Evolutionary conservation across 345 rosid genomes (phyloP), one percentile per base, ranked within the genome.

Genomic region (Citrus sp.): DNA sequence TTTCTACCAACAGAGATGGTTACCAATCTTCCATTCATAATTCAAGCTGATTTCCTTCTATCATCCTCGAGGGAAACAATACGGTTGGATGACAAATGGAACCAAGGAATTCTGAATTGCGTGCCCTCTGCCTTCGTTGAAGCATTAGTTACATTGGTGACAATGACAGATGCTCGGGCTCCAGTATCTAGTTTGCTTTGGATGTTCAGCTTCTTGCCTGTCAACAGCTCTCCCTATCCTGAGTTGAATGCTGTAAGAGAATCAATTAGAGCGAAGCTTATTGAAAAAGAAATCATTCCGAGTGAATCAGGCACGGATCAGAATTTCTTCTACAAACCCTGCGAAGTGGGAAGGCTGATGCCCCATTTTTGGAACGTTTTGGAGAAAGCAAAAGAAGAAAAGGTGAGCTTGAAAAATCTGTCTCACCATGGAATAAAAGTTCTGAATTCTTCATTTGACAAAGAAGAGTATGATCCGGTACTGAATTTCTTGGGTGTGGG

Each of bases 1-100:
- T 93, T 88, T 80, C 93, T 93, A 68, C 98, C 98, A 0, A 93
- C 98, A 0, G 96, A 91, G 80, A 91, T 91, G 96, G 87, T 90
- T 42, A 92, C 94, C 0, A 83, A 86, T 79, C 87, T 93, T 16
- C 92, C 94, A 0, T 92, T 92, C 71, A 87, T 93, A 4, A 88
- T 93, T 7, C 96, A 93, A 73, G 92, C 91, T 0, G 94, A 93
- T 78, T 93, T 93, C 61, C 79, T 92, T 62, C 80, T 93, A 2
- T 81, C 89, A 2, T 93, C 98, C 1, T 93, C 98, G 0, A 87
- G 98, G 69, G 98, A 93, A 75, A 88, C 87, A 1, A 87, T 93
- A 19, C 88, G 86, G 0, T 67, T 88, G 76, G 92, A 92, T 78
- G 87, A 92, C 77, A 80, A 49, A 75, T 92, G 93, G 96, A 92